Conservation (phyloP, 2,329 filamentous ascomycete genomes). For the Fusarium sp. region DNA sequence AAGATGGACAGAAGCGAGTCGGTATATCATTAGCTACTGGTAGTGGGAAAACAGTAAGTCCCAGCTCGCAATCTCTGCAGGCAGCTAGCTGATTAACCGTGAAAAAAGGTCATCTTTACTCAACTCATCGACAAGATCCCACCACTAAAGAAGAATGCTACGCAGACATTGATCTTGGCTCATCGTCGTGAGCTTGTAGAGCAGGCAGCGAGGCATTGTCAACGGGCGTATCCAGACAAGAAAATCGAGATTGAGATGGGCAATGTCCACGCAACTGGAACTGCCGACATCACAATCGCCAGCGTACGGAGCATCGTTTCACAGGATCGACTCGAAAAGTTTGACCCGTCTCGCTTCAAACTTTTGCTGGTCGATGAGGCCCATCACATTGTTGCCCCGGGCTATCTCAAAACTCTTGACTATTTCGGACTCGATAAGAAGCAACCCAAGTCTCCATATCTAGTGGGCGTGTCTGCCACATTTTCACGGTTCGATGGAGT, state of each 20-base stretch:
- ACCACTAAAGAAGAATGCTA: conserved; percentile 59
- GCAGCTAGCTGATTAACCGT: conserved; percentile 12
- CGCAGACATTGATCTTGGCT: conserved; percentile 87
- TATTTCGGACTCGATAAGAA: conserved; percentile 76
- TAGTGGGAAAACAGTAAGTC: conserved; percentile 81
- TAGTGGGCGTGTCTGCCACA: conserved; percentile 91
- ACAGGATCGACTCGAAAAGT: conserved; percentile 80
- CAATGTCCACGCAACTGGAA: conserved; percentile 75
- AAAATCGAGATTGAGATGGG: conserved; percentile 94
- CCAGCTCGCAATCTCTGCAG: neutral
- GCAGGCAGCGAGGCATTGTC: conserved; percentile 89
- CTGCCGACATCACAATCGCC: conserved; percentile 91
- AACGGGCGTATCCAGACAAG: conserved; percentile 79
- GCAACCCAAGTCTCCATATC: conserved; percentile 59
- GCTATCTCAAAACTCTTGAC: conserved; percentile 78
- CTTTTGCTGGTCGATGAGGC: conserved; percentile 94
- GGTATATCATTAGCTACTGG: conserved; percentile 89
- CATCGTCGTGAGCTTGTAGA: conserved; percentile 94
- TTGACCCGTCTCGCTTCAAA: conserved; percentile 82
- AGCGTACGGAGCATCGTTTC: conserved; percentile 88
- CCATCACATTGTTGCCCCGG: conserved; percentile 90
- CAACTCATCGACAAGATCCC: conserved; percentile 85
- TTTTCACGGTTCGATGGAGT: conserved; percentile 83
- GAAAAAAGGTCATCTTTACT: conserved; percentile 85
- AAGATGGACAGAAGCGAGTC: conserved; percentile 77